phyloP scores from a whole-genome alignment of 169 alveolate genomes.

The Cyclospora cayetanensis region DNA sequence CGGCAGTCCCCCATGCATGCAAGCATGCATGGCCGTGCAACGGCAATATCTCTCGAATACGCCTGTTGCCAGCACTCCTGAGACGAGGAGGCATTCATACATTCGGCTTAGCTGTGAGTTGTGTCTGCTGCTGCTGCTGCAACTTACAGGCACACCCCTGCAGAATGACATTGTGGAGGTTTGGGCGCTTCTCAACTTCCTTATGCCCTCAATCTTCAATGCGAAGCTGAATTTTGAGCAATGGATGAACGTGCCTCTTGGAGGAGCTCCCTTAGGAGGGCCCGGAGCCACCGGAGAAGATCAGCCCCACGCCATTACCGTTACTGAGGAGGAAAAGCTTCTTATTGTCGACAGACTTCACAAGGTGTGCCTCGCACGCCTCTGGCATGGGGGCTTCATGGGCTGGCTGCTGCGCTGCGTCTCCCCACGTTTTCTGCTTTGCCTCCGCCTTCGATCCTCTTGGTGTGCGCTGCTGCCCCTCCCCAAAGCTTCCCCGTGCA shows the following conservation, averaged over 20 bases:
- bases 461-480: too few species aligned
- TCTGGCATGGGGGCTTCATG: neutral
- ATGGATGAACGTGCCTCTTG: slow-evolving; percentile 60
- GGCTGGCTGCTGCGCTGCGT: neutral
- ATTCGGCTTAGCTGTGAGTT: neutral
- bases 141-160: slow-evolving; percentile 92
- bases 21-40: too few species aligned
- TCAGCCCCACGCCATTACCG: neutral
- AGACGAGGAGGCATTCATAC: too few species aligned
- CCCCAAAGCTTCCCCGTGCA: too few species aligned
- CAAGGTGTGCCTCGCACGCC: slow-evolving; percentile 92
- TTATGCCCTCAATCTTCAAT: slow-evolving; percentile 89
- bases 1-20: too few species aligned
- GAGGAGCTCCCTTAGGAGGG: neutral
- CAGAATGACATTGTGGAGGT: slow-evolving; percentile 95
- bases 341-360: slow-evolving; percentile 94
- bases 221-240: slow-evolving; percentile 62
- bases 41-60: too few species aligned
- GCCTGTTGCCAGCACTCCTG: too few species aligned
- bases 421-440: neutral
- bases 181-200: slow-evolving; percentile 96
- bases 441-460: too few species aligned
- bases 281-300: neutral
- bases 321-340: slow-evolving; percentile 82
- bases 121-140: neutral